These are phyloP conservation scores for Sclerotinia minor DNA, from an alignment of 2,329 filamentous ascomycete genomes.

Conservation along the genomic window DNA sequence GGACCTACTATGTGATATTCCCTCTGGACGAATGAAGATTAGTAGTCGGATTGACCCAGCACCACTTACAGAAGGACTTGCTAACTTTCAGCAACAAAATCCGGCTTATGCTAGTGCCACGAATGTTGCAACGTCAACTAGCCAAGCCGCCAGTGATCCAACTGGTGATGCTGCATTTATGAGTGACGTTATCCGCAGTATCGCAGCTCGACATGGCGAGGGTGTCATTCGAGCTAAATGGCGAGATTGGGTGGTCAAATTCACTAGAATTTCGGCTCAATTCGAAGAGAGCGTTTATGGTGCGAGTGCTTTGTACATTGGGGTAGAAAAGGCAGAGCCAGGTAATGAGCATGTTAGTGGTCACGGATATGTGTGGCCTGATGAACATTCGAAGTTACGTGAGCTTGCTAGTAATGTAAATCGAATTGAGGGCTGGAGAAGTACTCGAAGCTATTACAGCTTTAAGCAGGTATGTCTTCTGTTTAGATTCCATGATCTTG, in stretches of 20 bases:
- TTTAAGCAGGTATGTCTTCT: slow-evolving; percentile 72
- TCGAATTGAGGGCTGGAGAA: slow-evolving; percentile 94
- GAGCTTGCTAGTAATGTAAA: slow-evolving; percentile 91
- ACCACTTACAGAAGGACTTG: slow-evolving; percentile 76
- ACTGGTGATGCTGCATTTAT: slow-evolving; percentile 91
- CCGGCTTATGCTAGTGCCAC: slow-evolving; percentile 55
- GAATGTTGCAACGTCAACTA: slow-evolving; percentile 43
- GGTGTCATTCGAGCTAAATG: slow-evolving; percentile 88
- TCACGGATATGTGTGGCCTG: slow-evolving; percentile 93
- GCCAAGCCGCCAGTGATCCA: slow-evolving; percentile 55
- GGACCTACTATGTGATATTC: slow-evolving; percentile 92
- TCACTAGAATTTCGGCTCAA: slow-evolving; percentile 86
- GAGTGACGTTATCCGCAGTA: slow-evolving; percentile 78
- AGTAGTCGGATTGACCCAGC: slow-evolving; percentile 82
- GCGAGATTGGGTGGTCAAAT: slow-evolving; percentile 91
- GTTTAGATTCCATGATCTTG: slow-evolving; percentile 23
- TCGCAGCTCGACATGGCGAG: slow-evolving; percentile 83
- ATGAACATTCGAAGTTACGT: slow-evolving; percentile 75
- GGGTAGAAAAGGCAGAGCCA: slow-evolving; percentile 68
- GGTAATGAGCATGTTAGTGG: slow-evolving; percentile 63
- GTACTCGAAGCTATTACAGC: slow-evolving; percentile 91
- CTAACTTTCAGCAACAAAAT: slow-evolving; percentile 85
- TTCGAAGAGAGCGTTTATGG: slow-evolving; percentile 97
- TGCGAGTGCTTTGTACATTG: slow-evolving; percentile 83
- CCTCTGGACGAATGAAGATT: slow-evolving; percentile 91